Evolutionary conservation across 73 alveolate genomes (phyloP), one percentile per base, ranked within the genome.

Genomic region (Urostyla sp.): DNA sequence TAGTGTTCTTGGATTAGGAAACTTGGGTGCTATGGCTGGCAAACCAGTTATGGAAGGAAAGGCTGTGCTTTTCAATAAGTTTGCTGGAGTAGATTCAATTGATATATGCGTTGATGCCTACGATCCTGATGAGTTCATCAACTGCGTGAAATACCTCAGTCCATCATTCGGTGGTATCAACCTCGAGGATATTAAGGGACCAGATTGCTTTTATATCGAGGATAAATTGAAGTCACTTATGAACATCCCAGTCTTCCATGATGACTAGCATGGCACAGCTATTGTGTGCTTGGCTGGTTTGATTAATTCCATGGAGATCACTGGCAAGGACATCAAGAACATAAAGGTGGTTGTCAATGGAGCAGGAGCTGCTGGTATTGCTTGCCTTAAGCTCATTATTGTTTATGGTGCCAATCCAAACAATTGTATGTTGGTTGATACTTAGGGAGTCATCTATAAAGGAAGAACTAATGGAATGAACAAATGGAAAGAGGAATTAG

Each of bases 31-130:
- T 0, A 69, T 88, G 27, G 94, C 96, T 0, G 86, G 92, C 31
- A 89, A 85, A 87, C 96, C 96, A 11, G 96, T 80, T 34, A 90
- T 90, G 97, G 97, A 91, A 55, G 96, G 96, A 27, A 90, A 90
- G 66, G 82, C 90, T 48, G 96, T 90, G 11, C 80, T 87, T 24
- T 82, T 91, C 56, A 69, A 63, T 38, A 75, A 84, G 48, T 88
- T 91, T 56, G 97, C 92, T 37, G 96, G 93, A 18, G 85, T 89
- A 36, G 26, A 90, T 35, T 75, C 85, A 0, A 50, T 77, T 55
- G 92, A 84, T 38, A n/a, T 90, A 28, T 89, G 89, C 24, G 80
- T 90, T 20, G 87, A 90, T 67, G 84, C 89, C 45, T 16, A 32
- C 50, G 81, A 67, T 35, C 87, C 74, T 16, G 91, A 90, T 38